phyloP scores from a whole-genome alignment of 805 yeast species.

The Lipomyces sp. region DNA sequence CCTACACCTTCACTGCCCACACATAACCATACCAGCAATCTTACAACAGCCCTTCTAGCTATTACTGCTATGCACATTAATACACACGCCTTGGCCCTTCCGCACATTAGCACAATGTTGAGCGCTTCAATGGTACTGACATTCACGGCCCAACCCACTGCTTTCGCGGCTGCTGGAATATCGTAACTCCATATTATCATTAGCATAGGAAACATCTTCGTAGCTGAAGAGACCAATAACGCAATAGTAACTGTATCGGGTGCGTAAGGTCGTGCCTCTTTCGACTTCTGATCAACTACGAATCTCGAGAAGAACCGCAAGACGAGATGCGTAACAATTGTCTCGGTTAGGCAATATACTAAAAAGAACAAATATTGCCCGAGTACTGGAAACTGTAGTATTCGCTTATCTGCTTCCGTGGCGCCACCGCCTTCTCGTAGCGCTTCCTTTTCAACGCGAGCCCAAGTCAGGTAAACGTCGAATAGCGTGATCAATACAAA shows the following conservation, averaged over 20 bases:
- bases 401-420: slow-evolving; percentile 20
- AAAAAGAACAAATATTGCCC: slow-evolving; percentile 49
- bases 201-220: slow-evolving; percentile 84
- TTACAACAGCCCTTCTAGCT: slow-evolving; percentile 22
- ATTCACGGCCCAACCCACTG: slow-evolving; percentile 64
- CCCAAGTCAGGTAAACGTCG: slow-evolving; percentile 92
- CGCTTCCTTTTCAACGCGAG: slow-evolving; percentile 72
- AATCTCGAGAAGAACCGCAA: slow-evolving; percentile 47
- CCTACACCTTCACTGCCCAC: slow-evolving; percentile 12
- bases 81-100: slow-evolving; percentile 43
- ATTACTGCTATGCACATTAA: slow-evolving; percentile 42
- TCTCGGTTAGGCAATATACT: slow-evolving; percentile 46
- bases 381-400: slow-evolving; percentile 43
- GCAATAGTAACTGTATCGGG: slow-evolving; percentile 64
- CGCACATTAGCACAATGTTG: slow-evolving; percentile 50
- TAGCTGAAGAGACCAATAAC: slow-evolving; percentile 73
- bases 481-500: slow-evolving; percentile 70
- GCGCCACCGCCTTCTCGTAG: slow-evolving; percentile 29
- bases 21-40: slow-evolving; percentile 21
- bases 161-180: slow-evolving; percentile 63
- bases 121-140: slow-evolving; percentile 70
- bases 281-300: not conserved
- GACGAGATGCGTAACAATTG: slow-evolving; percentile 45
- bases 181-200: slow-evolving; percentile 98
- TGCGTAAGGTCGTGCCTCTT: slow-evolving; percentile 16